These are phyloP conservation scores for Sphagnum fallax DNA, from an alignment of 228 moss, liverwort and hornwort genomes.

Conservation along the genomic window DNA sequence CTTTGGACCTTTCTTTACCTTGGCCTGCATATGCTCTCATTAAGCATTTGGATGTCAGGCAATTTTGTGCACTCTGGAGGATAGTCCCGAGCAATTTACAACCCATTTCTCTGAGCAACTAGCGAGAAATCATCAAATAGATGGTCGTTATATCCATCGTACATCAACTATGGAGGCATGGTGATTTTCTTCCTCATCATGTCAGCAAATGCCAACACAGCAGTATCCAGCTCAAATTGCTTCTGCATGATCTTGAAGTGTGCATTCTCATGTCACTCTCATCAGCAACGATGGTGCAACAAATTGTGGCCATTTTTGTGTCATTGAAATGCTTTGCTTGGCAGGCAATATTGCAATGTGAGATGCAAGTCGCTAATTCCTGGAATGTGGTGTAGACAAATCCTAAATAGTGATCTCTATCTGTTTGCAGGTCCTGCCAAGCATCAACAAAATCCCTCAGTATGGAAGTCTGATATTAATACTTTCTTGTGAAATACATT, in stretches of 20 bases:
- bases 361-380: constrained; percentile 46
- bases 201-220: constrained; percentile 44
- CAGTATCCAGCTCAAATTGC: constrained; percentile 40
- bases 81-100: constrained; percentile 47
- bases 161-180: constrained; percentile 50
- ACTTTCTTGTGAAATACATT: too few species aligned
- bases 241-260: constrained; percentile 52
- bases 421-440: constrained; percentile 42
- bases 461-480: too few species aligned
- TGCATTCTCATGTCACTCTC: constrained; percentile 49
- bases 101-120: constrained; percentile 44
- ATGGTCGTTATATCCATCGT: constrained; percentile 35
- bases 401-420: constrained; percentile 44
- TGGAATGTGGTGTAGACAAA: constrained; percentile 47
- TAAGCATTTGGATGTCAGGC: constrained; percentile 39
- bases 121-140: constrained; percentile 43
- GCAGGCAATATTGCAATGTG: constrained; percentile 44
- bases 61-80: constrained; percentile 34
- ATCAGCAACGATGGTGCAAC: constrained; percentile 39
- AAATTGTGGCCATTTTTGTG: constrained; percentile 31
- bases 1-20: constrained; percentile 48
- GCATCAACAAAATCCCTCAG: too few species aligned
- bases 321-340: constrained; percentile 40
- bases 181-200: constrained; percentile 52
- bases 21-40: constrained; percentile 28